Percentiles rank a stretch among this genome's conserved stretches.
These are phyloP conservation scores for Neonectria faginata DNA, from an alignment of 2,329 filamentous ascomycete species.

Conservation along the genomic window DNA sequence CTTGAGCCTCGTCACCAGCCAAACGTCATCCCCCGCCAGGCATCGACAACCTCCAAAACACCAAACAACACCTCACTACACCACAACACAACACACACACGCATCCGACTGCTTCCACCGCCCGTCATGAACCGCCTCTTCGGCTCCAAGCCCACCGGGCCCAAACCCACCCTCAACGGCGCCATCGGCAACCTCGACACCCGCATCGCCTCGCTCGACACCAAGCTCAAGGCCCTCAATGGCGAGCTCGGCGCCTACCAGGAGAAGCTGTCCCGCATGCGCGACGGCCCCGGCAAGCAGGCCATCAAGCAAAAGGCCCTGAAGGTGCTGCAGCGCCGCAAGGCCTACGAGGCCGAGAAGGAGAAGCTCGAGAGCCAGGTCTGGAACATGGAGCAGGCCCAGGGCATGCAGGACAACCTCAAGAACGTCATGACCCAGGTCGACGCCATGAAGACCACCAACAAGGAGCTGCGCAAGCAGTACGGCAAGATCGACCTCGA, in stretches of 20 bases:
- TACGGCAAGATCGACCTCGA: slow-evolving; percentile 98
- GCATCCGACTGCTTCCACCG: too few relatives aligned
- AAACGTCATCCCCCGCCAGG: slow-evolving; percentile 45
- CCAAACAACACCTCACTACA: neutral
- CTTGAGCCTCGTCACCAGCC: slow-evolving; percentile 27
- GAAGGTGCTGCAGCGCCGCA: slow-evolving; percentile 91
- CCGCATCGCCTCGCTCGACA: slow-evolving; percentile 87
- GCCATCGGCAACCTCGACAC: slow-evolving; percentile 89
- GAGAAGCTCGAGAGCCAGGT: slow-evolving; percentile 94
- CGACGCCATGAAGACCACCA: slow-evolving; percentile 96
- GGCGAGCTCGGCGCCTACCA: slow-evolving; percentile 91
- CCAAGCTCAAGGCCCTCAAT: slow-evolving; percentile 93
- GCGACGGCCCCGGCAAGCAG: slow-evolving; percentile 92
- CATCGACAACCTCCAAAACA: slow-evolving; percentile 20
- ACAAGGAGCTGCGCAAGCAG: slow-evolving; percentile 90
- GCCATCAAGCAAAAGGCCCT: slow-evolving; percentile 95
- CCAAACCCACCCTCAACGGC: slow-evolving; percentile 87
- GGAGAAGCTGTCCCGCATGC: slow-evolving; percentile 88
- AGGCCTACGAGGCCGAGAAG: slow-evolving; percentile 93
- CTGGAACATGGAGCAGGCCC: slow-evolving; percentile 99
- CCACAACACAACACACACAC: neutral
- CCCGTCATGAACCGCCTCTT: slow-evolving; percentile 93
- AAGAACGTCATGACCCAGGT: slow-evolving; percentile 99
- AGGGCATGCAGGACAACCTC: slow-evolving; percentile 98
- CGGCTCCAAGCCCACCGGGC: slow-evolving; percentile 84